Base-by-base conservation (phyloP, 164 flowering plant species). In the Euptelea pleiosperma region DNA sequence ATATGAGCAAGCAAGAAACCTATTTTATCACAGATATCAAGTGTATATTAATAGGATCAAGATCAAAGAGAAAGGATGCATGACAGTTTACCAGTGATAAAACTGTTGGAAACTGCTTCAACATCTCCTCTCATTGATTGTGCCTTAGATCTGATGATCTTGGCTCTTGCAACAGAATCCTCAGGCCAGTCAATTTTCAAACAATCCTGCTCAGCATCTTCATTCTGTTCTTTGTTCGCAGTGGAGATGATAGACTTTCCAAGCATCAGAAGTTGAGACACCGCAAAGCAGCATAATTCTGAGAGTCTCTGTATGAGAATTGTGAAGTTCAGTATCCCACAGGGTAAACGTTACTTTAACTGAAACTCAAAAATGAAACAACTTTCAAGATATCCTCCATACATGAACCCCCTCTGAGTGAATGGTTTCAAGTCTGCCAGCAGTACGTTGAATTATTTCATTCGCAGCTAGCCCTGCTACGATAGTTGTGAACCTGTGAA, bases 381-480 rank as follows among this genome's bases (percentile, higher is more conserved):
- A 33, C 28, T 14, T 2, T 30, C 31, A 29, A 24, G 16, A 36
- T 10, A 28, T 15, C 18, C 6, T 52, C 16, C 85, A 49, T 78
- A 94, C 99, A 75, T 94, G 99, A 63, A 91, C 81, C 10, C 97
- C 99, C 64, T 94, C 99, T 28, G 99, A 88, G 58, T 91, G 99
- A 55, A 91, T 76, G 39, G 87, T 68, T 59, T 91, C 99, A 44
- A 94, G 75, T 68, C 96, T 85, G 57, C 85, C 84, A 49, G 84
- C 70, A 58, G 97, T 89, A 63, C 82, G 77, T 55, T 89, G 97
- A 52, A 89, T 66, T 33, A 89, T 83, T 39, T 94, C 99, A 77
- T 74, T 80, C 19, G 78, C 84, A 59, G 85, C 67, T 49, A 67
- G 72, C 52, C 95, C 99, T 8, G 77, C 70, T 37, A 94, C 70